Evolutionary conservation across 192 early-diverging fungal species (phyloP).

Genomic region (Phlyctochytrium planicorne): DNA sequence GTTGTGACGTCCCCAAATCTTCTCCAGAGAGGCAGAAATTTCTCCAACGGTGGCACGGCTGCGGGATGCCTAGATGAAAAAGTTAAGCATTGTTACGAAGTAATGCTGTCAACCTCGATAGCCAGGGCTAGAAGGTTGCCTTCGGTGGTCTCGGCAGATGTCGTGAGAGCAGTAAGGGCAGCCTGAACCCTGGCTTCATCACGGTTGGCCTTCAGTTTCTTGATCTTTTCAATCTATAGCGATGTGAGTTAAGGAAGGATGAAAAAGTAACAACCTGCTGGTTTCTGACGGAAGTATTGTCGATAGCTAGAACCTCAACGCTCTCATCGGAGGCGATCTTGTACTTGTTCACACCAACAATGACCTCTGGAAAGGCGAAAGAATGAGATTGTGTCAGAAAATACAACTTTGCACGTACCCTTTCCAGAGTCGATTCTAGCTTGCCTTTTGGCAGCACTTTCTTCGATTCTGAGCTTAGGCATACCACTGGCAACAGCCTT

Average conservation of each 20-base stretch:
- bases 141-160: slow-evolving; percentile 59
- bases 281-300: slow-evolving; percentile 73
- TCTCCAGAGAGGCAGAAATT: slow-evolving; percentile 77
- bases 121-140: slow-evolving; percentile 76
- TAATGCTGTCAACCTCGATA: slow-evolving; percentile 50
- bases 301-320: slow-evolving; percentile 76
- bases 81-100: not conserved
- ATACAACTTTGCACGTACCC: slow-evolving; percentile 47
- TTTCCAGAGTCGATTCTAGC: slow-evolving; percentile 86
- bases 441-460: slow-evolving; percentile 83
- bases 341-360: slow-evolving; percentile 93
- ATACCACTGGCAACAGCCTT: slow-evolving; percentile 85
- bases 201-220: slow-evolving; percentile 52
- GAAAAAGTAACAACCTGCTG: slow-evolving; percentile 36
- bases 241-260: slow-evolving; percentile 4
- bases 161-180: slow-evolving; percentile 64
- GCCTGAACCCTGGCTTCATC: slow-evolving; percentile 49
- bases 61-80: slow-evolving; percentile 55
- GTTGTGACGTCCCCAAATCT: slow-evolving; percentile 80
- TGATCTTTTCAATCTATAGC: slow-evolving; percentile 63
- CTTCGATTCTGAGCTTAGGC: slow-evolving; percentile 88
- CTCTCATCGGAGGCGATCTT: slow-evolving; percentile 51
- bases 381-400: not conserved
- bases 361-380: slow-evolving; percentile 54
- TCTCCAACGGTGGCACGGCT: slow-evolving; percentile 84